Evolutionary conservation across 192 early-diverging fungal genomes (phyloP).

Genomic region (Coemansia nantahalensis): DNA sequence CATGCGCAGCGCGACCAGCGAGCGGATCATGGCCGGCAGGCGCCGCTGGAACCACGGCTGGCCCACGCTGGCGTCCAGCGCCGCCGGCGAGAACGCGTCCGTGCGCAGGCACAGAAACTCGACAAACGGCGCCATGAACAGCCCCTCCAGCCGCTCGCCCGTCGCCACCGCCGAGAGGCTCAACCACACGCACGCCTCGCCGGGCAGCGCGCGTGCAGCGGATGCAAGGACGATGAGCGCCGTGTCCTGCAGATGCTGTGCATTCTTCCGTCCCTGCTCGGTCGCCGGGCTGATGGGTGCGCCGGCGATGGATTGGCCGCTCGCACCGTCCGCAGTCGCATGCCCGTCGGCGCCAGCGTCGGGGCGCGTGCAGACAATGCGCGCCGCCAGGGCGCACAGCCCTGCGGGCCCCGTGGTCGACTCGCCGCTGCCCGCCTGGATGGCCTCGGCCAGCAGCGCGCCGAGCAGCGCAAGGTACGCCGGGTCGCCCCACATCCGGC

Average conservation of each 20-base stretch:
- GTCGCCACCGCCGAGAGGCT: constrained; percentile 17
- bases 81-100: constrained; percentile 6
- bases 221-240: constrained; percentile 7
- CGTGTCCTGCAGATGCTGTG: constrained; percentile 16
- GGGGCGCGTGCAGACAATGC: constrained; percentile 1
- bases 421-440: constrained; percentile 1
- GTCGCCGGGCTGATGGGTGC: constrained; percentile 2
- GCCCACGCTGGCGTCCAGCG: constrained; percentile 4
- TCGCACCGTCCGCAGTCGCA: not conserved
- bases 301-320: constrained; percentile 4
- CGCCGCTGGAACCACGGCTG: constrained; percentile 30
- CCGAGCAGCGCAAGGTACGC: constrained; percentile 21
- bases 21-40: constrained; percentile 6
- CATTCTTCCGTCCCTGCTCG: constrained; percentile 16
- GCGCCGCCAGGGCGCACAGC: constrained; percentile 14
- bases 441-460: constrained; percentile 15
- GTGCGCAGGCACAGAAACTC: constrained; percentile 18
- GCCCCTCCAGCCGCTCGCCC: constrained; percentile 1
- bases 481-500: constrained; percentile 38
- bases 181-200: constrained; percentile 20
- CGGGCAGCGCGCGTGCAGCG: constrained; percentile 6
- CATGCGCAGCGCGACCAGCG: constrained; percentile 12
- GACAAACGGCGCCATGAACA: constrained; percentile 16
- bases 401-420: constrained; percentile 5
- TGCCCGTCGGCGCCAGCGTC: not conserved